Evolutionary conservation across 805 yeast genomes (phyloP), one percentile per base, ranked within the genome.

Genomic region (Lipomyces sp.): DNA sequence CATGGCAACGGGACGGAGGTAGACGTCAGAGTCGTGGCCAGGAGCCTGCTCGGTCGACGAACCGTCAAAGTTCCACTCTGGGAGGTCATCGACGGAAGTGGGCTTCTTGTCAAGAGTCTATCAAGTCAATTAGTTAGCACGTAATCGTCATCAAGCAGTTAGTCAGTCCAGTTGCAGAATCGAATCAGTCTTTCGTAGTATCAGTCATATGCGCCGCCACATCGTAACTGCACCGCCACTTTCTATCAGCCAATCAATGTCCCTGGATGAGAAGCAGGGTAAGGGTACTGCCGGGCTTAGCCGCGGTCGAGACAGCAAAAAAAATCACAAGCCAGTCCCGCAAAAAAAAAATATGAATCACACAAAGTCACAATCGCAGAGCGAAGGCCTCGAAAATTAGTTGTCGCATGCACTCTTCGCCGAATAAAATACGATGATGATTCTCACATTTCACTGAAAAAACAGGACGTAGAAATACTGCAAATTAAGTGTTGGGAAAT

Each of bases 51-150:
- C 92, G 62, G 99, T 95, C 42, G 98, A 93, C 55, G 98, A 93
- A 81, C 99, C 99, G 80, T 95, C 99, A 76, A 95, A 95, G 85
- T 95, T 95, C 99, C 99, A 95, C 82, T 94, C 97, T 73, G 98
- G 98, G 75, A 95, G 85, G 77, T 95, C 96, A 69, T 90, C 94
- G 63, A 92, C 82, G 48, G 89, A 83, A 57, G 85, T 77, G 63
- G 95, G 89, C 76, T 81, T 84, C 81, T 87, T 86, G 75, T 75
- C 76, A 72, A 95, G 83, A 65, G 99, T 95, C 81, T 88, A 56
- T 11, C 39, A 42, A n/a, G 24, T 24, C 48, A 42, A 42, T 42
- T 42, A 8, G n/a, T 42, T 42, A 42, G 48, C 48, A n/a, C 24
- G 8, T 24, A 24, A 24, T 24, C 8, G 15, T 13, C 18, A 1